Evolutionary conservation across 1,284 basidiomycete genomes (phyloP).

Genomic region (Ustilago crameri): DNA sequence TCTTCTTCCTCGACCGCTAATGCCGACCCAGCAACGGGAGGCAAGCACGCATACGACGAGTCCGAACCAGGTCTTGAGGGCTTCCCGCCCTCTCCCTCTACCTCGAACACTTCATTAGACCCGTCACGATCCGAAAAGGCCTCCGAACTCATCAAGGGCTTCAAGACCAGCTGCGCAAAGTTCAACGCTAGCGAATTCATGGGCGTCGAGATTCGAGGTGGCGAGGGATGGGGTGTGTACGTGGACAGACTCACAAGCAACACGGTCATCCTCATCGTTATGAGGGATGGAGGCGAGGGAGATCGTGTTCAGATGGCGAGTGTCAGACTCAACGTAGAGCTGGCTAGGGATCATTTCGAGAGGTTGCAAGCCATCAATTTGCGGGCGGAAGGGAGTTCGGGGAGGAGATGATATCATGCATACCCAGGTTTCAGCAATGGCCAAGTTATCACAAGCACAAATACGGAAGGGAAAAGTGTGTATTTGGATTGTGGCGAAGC

Average conservation of each 20-base stretch:
- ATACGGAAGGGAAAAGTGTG: not conserved
- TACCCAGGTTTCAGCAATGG: not conserved
- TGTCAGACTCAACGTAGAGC: slow-evolving; percentile 81
- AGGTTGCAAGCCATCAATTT: slow-evolving; percentile 66
- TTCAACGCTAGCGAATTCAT: slow-evolving; percentile 56
- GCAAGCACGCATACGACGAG: slow-evolving; percentile 24
- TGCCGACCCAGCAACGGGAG: not conserved
- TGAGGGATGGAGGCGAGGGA: slow-evolving; percentile 83
- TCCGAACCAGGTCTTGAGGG: slow-evolving; percentile 44
- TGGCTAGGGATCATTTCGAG: slow-evolving; percentile 82
- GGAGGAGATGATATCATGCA: not conserved
- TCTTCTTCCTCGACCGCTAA: not conserved
- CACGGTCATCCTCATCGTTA: slow-evolving; percentile 90
- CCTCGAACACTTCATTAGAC: slow-evolving; percentile 66
- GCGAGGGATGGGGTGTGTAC: slow-evolving; percentile 79
- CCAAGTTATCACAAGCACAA: not conserved
- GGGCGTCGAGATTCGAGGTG: slow-evolving; percentile 65
- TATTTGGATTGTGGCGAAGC: not conserved
- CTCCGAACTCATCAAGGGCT: slow-evolving; percentile 92
- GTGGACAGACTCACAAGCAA: slow-evolving; percentile 92
- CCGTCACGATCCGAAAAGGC: slow-evolving; percentile 92
- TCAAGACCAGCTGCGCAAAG: slow-evolving; percentile 82
- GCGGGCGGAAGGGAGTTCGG: slow-evolving; percentile 1
- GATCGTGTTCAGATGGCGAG: slow-evolving; percentile 75
- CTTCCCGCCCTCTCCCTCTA: slow-evolving; percentile 10